These are phyloP conservation scores for Hemisphaericaspora nanyangensis DNA, from an alignment of 805 yeast species.

Conservation along the genomic window DNA sequence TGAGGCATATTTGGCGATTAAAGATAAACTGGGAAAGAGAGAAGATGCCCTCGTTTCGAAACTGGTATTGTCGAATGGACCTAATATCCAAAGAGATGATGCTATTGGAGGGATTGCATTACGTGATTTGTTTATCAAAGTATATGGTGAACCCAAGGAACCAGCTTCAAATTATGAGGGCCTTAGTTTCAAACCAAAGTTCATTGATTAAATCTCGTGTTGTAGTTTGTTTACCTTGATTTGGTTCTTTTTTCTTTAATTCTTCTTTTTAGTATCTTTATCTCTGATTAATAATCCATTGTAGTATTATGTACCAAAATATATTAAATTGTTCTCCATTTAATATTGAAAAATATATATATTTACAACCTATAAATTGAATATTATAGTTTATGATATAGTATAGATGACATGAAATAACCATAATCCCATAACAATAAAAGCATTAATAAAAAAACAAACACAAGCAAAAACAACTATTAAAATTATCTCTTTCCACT, in stretches of 20 bases:
- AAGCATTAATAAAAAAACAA: no score
- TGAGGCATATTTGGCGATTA: slow-evolving; percentile 11
- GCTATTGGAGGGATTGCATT: slow-evolving; percentile 12
- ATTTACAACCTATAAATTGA: no score
- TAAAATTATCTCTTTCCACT: slow-evolving; percentile 64
- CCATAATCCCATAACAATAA: no score
- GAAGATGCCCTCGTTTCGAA: slow-evolving; percentile 4
- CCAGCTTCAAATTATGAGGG: slow-evolving; percentile 12
- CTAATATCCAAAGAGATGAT: slow-evolving; percentile 10
- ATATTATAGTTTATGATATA: no score
- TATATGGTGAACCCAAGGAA: slow-evolving; percentile 13
- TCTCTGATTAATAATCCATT: no score
- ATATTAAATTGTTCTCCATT: no score
- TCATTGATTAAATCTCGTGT: neutral
- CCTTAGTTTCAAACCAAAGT: neutral
- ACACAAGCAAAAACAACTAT: no score
- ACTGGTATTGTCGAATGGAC: neutral
- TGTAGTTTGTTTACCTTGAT: neutral
- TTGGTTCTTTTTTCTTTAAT: no score
- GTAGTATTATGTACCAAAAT: no score
- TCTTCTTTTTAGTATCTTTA: no score
- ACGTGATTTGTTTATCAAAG: slow-evolving; percentile 12
- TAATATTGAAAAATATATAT: no score
- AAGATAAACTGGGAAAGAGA: slow-evolving; percentile 5
- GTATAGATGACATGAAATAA: no score